Percentiles rank a stretch among this genome's conserved stretches.
These are phyloP conservation scores for Chaetomium cochliodes DNA, from an alignment of 495 filamentous ascomycete species.

Conservation along the genomic window DNA sequence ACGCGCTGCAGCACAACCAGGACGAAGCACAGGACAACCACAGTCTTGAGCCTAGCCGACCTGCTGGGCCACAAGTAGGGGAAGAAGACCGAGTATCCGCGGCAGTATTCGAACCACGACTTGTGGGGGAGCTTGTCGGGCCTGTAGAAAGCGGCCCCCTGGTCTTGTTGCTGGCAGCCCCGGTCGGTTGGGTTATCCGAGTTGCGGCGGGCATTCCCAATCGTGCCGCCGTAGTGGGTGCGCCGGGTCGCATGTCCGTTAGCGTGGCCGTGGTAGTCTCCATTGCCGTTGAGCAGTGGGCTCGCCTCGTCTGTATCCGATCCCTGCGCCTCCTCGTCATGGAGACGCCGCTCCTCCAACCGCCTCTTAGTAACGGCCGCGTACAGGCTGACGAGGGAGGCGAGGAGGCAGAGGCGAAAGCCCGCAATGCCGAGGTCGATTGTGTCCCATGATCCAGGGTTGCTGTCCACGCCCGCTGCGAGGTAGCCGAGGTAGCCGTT, in stretches of 20 bases:
- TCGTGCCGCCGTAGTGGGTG: constrained; percentile 31
- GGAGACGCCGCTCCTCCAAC: constrained; percentile 37
- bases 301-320: constrained; percentile 49
- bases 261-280: constrained; percentile 36
- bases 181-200: constrained; percentile 30
- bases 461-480: constrained; percentile 13
- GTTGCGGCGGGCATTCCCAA: constrained; percentile 30
- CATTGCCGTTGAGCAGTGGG: constrained; percentile 43
- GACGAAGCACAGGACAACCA: constrained; percentile 75
- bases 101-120: constrained; percentile 69
- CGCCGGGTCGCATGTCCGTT: constrained; percentile 31
- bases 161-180: constrained; percentile 41
- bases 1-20: constrained; percentile 73
- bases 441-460: constrained; percentile 48
- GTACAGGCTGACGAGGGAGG: constrained; percentile 45
- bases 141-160: constrained; percentile 53
- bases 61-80: constrained; percentile 92
- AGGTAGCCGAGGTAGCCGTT: constrained; percentile 51
- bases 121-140: constrained; percentile 47
- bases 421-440: constrained; percentile 50
- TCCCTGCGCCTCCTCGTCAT: constrained; percentile 49
- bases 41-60: constrained; percentile 64
- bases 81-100: constrained; percentile 84
- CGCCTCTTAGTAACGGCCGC: constrained; percentile 33
- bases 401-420: constrained; percentile 43